These are phyloP conservation scores for Botrytis porri DNA, from an alignment of 2,329 filamentous ascomycete genomes.

Conservation along the genomic window DNA sequence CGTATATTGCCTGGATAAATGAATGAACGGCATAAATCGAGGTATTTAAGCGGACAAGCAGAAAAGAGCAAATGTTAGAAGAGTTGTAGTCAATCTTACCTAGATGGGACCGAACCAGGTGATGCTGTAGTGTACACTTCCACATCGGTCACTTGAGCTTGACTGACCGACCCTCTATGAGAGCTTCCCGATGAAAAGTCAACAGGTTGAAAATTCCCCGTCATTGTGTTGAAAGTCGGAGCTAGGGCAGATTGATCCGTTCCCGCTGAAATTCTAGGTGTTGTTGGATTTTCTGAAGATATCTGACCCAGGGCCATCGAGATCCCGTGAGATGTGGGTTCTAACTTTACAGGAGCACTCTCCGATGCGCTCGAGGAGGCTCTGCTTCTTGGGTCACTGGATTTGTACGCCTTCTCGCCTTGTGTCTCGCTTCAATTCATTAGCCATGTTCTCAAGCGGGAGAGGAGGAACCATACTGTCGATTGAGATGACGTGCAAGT, in stretches of 20 bases:
- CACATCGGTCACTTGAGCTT: slow-evolving; percentile 27
- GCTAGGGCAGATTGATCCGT: slow-evolving; percentile 29
- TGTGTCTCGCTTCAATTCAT: slow-evolving; percentile 44
- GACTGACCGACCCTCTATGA: slow-evolving; percentile 27
- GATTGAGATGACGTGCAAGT: slow-evolving; percentile 53
- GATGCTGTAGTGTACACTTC: slow-evolving; percentile 28
- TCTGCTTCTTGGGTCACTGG: slow-evolving; percentile 32
- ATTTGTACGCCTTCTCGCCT: slow-evolving; percentile 41
- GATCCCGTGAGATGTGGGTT: slow-evolving; percentile 1
- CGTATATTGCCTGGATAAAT: neutral
- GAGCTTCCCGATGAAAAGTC: slow-evolving; percentile 27
- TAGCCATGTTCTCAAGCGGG: slow-evolving; percentile 20
- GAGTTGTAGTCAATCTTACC: slow-evolving; percentile 6
- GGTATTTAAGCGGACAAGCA: slow-evolving; percentile 3
- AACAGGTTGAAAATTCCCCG: slow-evolving; percentile 29
- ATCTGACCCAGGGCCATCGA: slow-evolving; percentile 21
- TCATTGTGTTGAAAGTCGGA: slow-evolving; percentile 28
- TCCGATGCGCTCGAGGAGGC: slow-evolving; percentile 34
- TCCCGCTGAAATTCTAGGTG: slow-evolving; percentile 30
- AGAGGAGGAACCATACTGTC: slow-evolving; percentile 45
- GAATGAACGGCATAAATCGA: neutral
- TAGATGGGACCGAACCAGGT: slow-evolving; percentile 23
- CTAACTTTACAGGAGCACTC: slow-evolving; percentile 21
- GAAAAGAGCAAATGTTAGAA: neutral
- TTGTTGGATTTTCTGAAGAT: slow-evolving; percentile 28